These are phyloP conservation scores for Penicillium pancosmium DNA, from an alignment of 495 filamentous ascomycete genomes.

Conservation along the genomic window DNA sequence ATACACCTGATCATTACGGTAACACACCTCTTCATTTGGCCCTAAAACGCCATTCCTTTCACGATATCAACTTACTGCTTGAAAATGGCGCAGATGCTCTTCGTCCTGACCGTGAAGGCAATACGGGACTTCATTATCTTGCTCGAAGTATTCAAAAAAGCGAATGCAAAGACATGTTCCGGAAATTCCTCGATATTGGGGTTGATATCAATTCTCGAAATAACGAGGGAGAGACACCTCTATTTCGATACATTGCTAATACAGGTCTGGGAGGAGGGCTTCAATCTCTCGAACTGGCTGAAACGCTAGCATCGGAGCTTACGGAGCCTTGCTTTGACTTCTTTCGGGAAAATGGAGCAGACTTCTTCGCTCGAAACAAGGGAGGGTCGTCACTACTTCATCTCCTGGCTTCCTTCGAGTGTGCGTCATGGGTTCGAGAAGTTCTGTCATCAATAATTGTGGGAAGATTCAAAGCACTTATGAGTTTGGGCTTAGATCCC, in stretches of 20 bases:
- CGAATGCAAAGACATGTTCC: slow-evolving; percentile 4
- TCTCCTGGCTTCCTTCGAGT: slow-evolving; percentile 21
- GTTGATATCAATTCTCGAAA: slow-evolving; percentile 22
- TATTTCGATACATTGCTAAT: slow-evolving; percentile 5
- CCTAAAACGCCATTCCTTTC: background rate
- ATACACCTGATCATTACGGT: background rate
- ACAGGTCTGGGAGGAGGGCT: background rate
- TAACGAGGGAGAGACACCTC: slow-evolving; percentile 14
- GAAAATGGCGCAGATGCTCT: slow-evolving; percentile 18
- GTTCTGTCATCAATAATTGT: background rate
- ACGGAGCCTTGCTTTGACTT: background rate
- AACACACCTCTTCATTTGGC: slow-evolving; percentile 17
- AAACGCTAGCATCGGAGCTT: too few relatives aligned
- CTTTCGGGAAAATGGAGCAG: slow-evolving; percentile 16
- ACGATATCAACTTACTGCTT: slow-evolving; percentile 14
- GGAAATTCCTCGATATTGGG: slow-evolving; percentile 11
- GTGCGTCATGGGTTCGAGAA: background rate
- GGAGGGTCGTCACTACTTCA: slow-evolving; percentile 34
- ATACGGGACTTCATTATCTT: slow-evolving; percentile 25
- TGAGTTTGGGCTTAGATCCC: slow-evolving; percentile 32
- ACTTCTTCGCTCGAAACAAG: slow-evolving; percentile 31
- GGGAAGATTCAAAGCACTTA: background rate
- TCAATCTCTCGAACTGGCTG: too few relatives aligned
- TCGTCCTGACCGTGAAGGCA: slow-evolving; percentile 19
- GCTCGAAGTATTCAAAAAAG: background rate